These are phyloP conservation scores for Claviceps pusilla DNA, from an alignment of 2,329 filamentous ascomycete species.

Conservation along the genomic window DNA sequence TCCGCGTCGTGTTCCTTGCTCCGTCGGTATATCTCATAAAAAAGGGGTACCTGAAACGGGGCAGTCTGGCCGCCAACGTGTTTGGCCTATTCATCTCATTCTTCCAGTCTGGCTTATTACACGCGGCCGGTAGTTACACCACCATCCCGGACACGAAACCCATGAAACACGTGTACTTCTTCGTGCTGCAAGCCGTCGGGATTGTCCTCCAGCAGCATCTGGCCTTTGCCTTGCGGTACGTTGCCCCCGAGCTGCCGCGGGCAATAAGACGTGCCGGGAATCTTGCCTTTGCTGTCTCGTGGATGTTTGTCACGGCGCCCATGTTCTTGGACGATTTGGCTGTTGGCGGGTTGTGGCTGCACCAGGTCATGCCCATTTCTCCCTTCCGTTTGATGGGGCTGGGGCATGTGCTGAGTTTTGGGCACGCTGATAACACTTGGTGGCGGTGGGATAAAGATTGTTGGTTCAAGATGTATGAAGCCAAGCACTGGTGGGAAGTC, in stretches of 20 bases:
- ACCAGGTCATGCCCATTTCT: constrained; percentile 70
- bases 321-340: constrained; percentile 65
- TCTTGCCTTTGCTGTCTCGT: constrained; percentile 43
- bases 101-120: constrained; percentile 50
- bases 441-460: constrained; percentile 50
- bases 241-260: constrained; percentile 26
- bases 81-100: constrained; percentile 33
- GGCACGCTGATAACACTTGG: constrained; percentile 36
- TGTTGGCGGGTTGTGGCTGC: constrained; percentile 58
- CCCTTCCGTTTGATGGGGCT: constrained; percentile 50
- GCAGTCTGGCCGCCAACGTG: constrained; percentile 12
- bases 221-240: constrained; percentile 17
- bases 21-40: constrained; percentile 35
- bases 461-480: constrained; percentile 40
- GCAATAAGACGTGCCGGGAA: constrained; percentile 40
- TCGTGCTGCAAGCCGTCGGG: constrained; percentile 53
- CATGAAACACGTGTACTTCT: constrained; percentile 52
- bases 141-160: constrained; percentile 37
- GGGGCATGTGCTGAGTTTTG: constrained; percentile 27
- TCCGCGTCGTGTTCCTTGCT: constrained; percentile 56
- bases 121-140: constrained; percentile 55
- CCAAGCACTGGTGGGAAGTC: constrained; percentile 45
- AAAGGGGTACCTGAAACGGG: constrained; percentile 22
- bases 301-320: constrained; percentile 52
- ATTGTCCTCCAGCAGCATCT: constrained; percentile 42